Base-by-base conservation (phyloP, 108 stramenopile species). In the Discostella stelligeroides region DNA sequence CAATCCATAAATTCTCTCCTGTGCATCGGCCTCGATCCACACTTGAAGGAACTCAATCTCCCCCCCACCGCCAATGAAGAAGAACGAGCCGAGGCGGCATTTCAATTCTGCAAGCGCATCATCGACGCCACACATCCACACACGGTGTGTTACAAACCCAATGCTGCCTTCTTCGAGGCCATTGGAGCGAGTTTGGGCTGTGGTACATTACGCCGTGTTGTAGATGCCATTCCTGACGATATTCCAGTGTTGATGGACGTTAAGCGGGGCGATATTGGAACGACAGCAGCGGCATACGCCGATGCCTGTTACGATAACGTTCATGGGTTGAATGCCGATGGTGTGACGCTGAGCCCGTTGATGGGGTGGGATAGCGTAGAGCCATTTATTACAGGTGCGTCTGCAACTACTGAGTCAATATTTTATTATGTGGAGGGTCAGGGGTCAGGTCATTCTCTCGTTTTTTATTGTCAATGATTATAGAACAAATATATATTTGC, bases 81-180 rank as follows among this genome's bases (percentile, higher is more conserved):
- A 49, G 60, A 83, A 10, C 77, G 67, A 27, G 87, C 86, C 74
- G 88, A 89, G 12, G 93, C 92, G 28, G 97, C 97, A 25, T 85
- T 80, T 50, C 76, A 80, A 18, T 98, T 97, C 73, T 98, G 97
- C 90, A 83, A 82, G 51, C 75, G 68, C n/a, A 75, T 99, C 66
- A 96, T 98, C 68, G 95, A 92, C 42, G 90, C 95, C 24, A 98
- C 97, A 0, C 51, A 63, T 25, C 76, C 66, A 15, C 81, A 82
- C 48, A 90, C 95, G 0, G 92, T 94, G 0, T 92, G 91, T 56
- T 99, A 92, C 91, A 99, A 99, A 80, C 99, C 99, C 7, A 99
- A 99, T 70, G 90, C 94, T 39, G 99, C 99, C 4, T 99, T 99
- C 75, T 99, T 99, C 70, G 99, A 99, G 80, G 93, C 95, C 20